These are phyloP conservation scores for Termitomyces eurrhizus DNA, from an alignment of 768 basidiomycete species.

Conservation along the genomic window DNA sequence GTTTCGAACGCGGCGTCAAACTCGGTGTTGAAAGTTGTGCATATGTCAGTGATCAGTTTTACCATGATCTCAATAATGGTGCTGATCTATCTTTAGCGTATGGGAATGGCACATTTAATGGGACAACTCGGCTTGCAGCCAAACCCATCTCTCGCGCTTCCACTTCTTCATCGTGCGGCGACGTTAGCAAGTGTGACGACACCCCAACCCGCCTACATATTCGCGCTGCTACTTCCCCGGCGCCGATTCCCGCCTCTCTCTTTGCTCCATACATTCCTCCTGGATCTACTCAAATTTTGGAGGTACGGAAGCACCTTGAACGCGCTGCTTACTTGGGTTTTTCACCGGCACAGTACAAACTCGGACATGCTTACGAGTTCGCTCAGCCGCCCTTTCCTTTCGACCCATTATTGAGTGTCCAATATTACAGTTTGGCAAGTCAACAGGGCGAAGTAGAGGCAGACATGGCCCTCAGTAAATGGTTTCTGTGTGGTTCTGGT, in stretches of 20 bases:
- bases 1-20: slow-evolving; percentile 81
- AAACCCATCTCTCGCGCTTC: slow-evolving; percentile 54
- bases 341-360: slow-evolving; percentile 86
- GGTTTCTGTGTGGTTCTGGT: slow-evolving; percentile 88
- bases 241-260: slow-evolving; percentile 43
- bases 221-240: slow-evolving; percentile 72
- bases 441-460: slow-evolving; percentile 89
- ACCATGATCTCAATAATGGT: slow-evolving; percentile 1
- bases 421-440: slow-evolving; percentile 82
- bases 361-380: slow-evolving; percentile 90
- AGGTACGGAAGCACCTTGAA: slow-evolving; percentile 77
- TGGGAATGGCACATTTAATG: slow-evolving; percentile 90
- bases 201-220: slow-evolving; percentile 87
- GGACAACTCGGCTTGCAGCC: slow-evolving; percentile 73
- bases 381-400: slow-evolving; percentile 82
- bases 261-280: slow-evolving; percentile 54
- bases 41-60: slow-evolving; percentile 53
- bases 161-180: slow-evolving; percentile 76
- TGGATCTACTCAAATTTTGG: slow-evolving; percentile 42
- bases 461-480: slow-evolving; percentile 95
- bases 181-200: slow-evolving; percentile 65
- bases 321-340: slow-evolving; percentile 83
- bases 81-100: slow-evolving; percentile 46
- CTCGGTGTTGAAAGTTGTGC: slow-evolving; percentile 73
- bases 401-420: slow-evolving; percentile 85